Conservation (phyloP, 2,329 filamentous ascomycete genomes). For the Tolypocladium pustulatum region DNA sequence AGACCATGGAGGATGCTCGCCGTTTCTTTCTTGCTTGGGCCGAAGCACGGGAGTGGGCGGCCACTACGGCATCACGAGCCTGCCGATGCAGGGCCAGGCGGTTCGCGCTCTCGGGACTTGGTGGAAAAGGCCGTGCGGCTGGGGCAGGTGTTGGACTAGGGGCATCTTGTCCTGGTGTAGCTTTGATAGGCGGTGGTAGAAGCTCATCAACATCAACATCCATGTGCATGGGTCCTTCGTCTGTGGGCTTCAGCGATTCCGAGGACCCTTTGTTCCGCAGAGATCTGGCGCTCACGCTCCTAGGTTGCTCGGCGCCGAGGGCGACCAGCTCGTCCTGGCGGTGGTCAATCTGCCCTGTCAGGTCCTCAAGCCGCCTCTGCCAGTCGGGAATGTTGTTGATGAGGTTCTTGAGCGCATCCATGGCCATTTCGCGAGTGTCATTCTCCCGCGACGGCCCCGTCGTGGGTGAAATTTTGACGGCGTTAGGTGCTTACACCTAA, state of each 20-base stretch:
- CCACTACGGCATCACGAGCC: slow-evolving; percentile 32
- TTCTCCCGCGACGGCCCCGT: slow-evolving; percentile 17
- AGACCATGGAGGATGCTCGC: slow-evolving; percentile 41
- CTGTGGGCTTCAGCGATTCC: slow-evolving; percentile 40
- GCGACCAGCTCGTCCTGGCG: slow-evolving; percentile 51
- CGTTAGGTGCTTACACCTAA: slow-evolving; percentile 21
- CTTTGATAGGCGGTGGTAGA: background rate
- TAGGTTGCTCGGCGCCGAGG: slow-evolving; percentile 21
- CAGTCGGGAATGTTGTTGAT: slow-evolving; percentile 48
- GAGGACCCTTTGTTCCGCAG: slow-evolving; percentile 42
- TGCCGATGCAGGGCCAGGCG: slow-evolving; percentile 19
- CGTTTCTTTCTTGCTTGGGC: slow-evolving; percentile 38
- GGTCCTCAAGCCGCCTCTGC: slow-evolving; percentile 47
- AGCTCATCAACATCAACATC: slow-evolving; percentile 9
- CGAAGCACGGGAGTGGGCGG: slow-evolving; percentile 34
- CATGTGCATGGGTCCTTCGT: slow-evolving; percentile 24
- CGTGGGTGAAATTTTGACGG: slow-evolving; percentile 12
- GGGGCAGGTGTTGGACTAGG: slow-evolving; percentile 3
- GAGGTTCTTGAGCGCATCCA: slow-evolving; percentile 47
- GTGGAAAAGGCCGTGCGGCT: slow-evolving; percentile 16
- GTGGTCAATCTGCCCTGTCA: slow-evolving; percentile 49
- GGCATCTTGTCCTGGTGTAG: slow-evolving; percentile 1
- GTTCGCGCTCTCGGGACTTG: slow-evolving; percentile 7
- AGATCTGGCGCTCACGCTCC: slow-evolving; percentile 24
- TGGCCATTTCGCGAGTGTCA: slow-evolving; percentile 27